A percentile compares a stretch with the other conserved stretches of the same genome.
Conservation (phyloP, 2,329 filamentous ascomycete species). For the Endocalyx cinctus region DNA sequence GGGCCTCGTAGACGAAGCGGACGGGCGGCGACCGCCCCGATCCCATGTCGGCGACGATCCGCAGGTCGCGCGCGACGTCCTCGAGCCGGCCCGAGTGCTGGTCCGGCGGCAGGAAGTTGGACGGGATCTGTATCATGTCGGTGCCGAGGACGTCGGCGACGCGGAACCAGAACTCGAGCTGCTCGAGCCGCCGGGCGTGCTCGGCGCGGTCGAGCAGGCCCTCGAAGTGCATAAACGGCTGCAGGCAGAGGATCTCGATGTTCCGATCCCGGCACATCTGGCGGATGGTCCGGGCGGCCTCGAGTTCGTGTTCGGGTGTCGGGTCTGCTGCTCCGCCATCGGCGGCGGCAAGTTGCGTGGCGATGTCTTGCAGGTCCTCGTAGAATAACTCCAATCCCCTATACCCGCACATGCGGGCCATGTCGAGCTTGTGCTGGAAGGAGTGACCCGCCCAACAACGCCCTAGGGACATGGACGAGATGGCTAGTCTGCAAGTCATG, state of each 20-base stretch:
- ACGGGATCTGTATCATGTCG: conserved; percentile 70
- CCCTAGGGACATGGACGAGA: conserved; percentile 74
- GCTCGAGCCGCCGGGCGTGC: conserved; percentile 53
- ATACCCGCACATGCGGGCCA: conserved; percentile 61
- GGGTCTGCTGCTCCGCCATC: too few species aligned
- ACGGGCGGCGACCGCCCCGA: conserved; percentile 50
- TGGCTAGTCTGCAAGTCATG: conserved; percentile 59
- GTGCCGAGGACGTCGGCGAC: conserved; percentile 61
- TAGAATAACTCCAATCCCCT: conserved; percentile 72
- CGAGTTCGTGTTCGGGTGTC: conserved; percentile 43
- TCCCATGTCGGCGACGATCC: conserved; percentile 63
- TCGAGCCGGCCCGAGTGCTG: conserved; percentile 42
- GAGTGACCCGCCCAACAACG: conserved; percentile 64
- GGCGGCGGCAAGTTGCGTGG: conserved; percentile 38
- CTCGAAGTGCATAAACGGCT: conserved; percentile 76
- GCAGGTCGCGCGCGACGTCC: conserved; percentile 58
- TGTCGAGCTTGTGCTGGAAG: conserved; percentile 62
- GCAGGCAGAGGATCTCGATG: conserved; percentile 62
- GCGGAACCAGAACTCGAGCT: conserved; percentile 66
- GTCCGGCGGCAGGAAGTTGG: conserved; percentile 56
- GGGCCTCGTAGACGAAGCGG: conserved; percentile 67
- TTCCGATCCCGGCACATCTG: conserved; percentile 50
- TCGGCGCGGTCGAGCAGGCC: conserved; percentile 60
- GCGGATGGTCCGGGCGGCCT: conserved; percentile 54
- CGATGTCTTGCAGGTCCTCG: conserved; percentile 66